phyloP scores from a whole-genome alignment of 768 basidiomycete genomes.

The Mycena rebaudengoi region DNA sequence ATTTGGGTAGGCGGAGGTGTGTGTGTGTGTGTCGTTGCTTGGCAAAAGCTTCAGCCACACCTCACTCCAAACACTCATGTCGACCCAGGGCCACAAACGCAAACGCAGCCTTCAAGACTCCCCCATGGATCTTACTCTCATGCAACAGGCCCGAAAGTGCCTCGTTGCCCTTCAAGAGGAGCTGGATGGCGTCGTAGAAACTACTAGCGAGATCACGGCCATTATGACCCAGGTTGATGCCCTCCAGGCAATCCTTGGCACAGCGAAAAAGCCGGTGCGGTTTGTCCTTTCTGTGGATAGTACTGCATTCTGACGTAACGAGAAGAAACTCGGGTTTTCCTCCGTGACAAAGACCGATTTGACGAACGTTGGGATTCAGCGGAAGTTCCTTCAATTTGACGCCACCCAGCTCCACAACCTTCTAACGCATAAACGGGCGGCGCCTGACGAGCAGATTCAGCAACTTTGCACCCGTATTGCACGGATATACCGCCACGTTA shows the following conservation, averaged over 20 bases:
- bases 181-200: slow-evolving; percentile 39
- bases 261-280: slow-evolving; percentile 38
- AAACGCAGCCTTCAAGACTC: slow-evolving; percentile 41
- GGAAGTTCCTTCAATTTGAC: neutral
- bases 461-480: neutral
- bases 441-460: neutral
- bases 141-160: slow-evolving; percentile 32
- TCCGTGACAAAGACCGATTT: slow-evolving; percentile 29
- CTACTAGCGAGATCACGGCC: slow-evolving; percentile 29
- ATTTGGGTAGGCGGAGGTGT: too few relatives aligned
- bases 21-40: too few relatives aligned
- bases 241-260: slow-evolving; percentile 34
- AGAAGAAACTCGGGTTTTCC: slow-evolving; percentile 39
- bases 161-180: slow-evolving; percentile 38
- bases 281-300: slow-evolving; percentile 10
- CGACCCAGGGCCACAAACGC: slow-evolving; percentile 30
- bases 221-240: slow-evolving; percentile 34
- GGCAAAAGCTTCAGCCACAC: too few relatives aligned
- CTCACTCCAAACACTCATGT: neutral
- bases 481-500: slow-evolving; percentile 39
- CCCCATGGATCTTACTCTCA: slow-evolving; percentile 35
- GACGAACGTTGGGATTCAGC: slow-evolving; percentile 1
- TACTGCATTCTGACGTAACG: slow-evolving; percentile 19
- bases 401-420: neutral
- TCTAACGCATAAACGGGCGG: slow-evolving; percentile 1